Evolutionary conservation across 768 basidiomycete species (phyloP), one percentile per base, ranked within the genome.

Genomic region (Kwoniella sp.): DNA sequence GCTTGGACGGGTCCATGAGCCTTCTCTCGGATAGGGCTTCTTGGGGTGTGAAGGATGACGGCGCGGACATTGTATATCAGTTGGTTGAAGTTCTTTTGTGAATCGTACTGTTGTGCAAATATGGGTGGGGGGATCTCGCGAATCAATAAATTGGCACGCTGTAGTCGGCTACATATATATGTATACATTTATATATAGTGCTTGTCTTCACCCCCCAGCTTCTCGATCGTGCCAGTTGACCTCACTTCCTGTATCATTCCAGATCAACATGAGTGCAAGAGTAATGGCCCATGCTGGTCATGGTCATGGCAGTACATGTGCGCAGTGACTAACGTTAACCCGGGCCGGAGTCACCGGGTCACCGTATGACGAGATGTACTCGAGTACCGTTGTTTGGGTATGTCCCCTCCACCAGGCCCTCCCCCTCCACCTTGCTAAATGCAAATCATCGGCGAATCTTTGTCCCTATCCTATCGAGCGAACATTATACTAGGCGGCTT

Each of bases 11-110:
- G 51, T 65, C 68, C 49, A 47, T 30, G 19, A 75, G 58, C 13
- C 66, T 37, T 22, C 71, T 54, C 63, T 75, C 70, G 13, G 68
- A 70, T 6, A 75, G 65, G 5, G 73, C 53, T 13, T 56, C 55
- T 21, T 48, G 36, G 13, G 29, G 21, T 0, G 70, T 70, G 48
- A 70, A 75, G 4, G 73, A 75, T 8, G 66, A 48, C 17, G 40
- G 40, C 17, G 40, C 17, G 8, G 40, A 9, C 40, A 44, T 44
- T 19, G 40, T 44, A 6, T 33, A 13, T 33, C 33, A 6, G 13
- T 33, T 13, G 13, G 33, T 6, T 33, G 13, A 33, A 13, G n/a
- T n/a, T n/a, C n/a, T n/a, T n/a, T n/a, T n/a, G n/a, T n/a, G n/a
- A n/a, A n/a, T n/a, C n/a, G n/a, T n/a, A n/a, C n/a, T 33, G 33